Base-by-base conservation (phyloP, 495 filamentous ascomycete genomes). In the Neurospora discreta region DNA sequence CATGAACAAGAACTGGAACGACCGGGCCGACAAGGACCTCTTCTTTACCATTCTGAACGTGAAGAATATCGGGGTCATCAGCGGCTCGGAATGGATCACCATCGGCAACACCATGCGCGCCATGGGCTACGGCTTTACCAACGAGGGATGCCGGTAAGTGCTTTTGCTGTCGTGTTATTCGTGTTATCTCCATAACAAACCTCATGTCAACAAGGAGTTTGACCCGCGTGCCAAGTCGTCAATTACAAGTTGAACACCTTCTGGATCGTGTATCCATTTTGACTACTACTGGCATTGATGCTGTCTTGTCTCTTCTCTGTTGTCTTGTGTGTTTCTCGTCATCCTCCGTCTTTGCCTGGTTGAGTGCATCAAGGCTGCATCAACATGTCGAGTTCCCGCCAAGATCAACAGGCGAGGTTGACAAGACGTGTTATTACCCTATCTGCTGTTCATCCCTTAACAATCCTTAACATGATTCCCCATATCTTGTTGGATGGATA, bases 1-100 rank as follows among this genome's bases (percentile, higher is more conserved):
- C 30, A 85, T 84, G 82, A 85, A 85, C 74, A 86, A 85, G 71
- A 86, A 86, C 75, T 86, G 84, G 84, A 84, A 83, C 71, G 84
- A 86, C 75, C 78, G 83, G 70, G 84, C 84, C 68, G 84, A 86
- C 73, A 85, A 85, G 72, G 84, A 86, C 73, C 80, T 86, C 58
- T 86, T 85, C 78, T 86, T 86, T 73, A 85, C 84, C 69, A 86
- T 86, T 65, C 78, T 86, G n/a, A 84, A 82, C 5, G 84, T 86
- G 65, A 86, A 86, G 77, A 84, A 85, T 72, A 85, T 86, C 39
- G 84, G 84, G 70, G 81, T 85, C 75, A 86, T 86, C 78, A 86
- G 84, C 79, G 84, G 84, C 58, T 75, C 79, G 20, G 84, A 86
- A 81, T 86, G 84, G 84, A 81, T 79, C 18, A 85, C 82, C 13